Evolutionary conservation across 495 filamentous ascomycete species (phyloP).

Genomic region (Elasticomyces elasticus): DNA sequence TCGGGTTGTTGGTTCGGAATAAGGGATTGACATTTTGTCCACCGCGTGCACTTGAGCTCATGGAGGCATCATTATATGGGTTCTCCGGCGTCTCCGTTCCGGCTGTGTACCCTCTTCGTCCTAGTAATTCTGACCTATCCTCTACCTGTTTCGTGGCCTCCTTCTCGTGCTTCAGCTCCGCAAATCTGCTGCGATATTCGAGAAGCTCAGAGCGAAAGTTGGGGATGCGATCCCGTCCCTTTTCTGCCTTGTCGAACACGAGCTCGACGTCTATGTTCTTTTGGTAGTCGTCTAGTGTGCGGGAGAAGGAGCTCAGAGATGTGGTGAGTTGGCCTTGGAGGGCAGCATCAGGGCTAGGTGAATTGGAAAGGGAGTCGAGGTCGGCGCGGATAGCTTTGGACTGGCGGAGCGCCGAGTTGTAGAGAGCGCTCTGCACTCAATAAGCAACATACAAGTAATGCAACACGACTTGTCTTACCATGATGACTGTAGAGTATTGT

Average conservation of each 20-base stretch:
- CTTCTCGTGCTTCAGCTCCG: slow-evolving; percentile 59
- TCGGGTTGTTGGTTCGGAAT: slow-evolving; percentile 28
- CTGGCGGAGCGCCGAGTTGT: slow-evolving; percentile 94
- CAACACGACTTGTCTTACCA: too few relatives aligned
- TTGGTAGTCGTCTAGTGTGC: slow-evolving; percentile 90
- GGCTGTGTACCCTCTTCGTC: slow-evolving; percentile 59
- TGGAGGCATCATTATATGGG: slow-evolving; percentile 63
- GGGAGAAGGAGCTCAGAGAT: slow-evolving; percentile 75
- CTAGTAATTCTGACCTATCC: slow-evolving; percentile 70
- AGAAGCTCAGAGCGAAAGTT: slow-evolving; percentile 74
- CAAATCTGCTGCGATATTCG: slow-evolving; percentile 68
- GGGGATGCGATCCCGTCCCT: slow-evolving; percentile 74
- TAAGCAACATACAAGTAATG: too few relatives aligned
- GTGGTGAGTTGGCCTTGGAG: slow-evolving; percentile 73
- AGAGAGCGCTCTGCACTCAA: slow-evolving; percentile 81
- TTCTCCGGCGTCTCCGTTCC: slow-evolving; percentile 71
- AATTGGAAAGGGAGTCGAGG: slow-evolving; percentile 61
- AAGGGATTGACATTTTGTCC: slow-evolving; percentile 29
- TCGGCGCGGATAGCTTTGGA: slow-evolving; percentile 77
- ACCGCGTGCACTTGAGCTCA: slow-evolving; percentile 15
- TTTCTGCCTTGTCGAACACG: slow-evolving; percentile 76
- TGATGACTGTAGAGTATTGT: too few relatives aligned
- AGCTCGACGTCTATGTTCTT: slow-evolving; percentile 77
- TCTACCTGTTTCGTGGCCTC: slow-evolving; percentile 51
- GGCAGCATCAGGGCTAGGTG: slow-evolving; percentile 50